Evolutionary conservation across 768 basidiomycete genomes (phyloP).

Genomic region (Astraeus odoratus): DNA sequence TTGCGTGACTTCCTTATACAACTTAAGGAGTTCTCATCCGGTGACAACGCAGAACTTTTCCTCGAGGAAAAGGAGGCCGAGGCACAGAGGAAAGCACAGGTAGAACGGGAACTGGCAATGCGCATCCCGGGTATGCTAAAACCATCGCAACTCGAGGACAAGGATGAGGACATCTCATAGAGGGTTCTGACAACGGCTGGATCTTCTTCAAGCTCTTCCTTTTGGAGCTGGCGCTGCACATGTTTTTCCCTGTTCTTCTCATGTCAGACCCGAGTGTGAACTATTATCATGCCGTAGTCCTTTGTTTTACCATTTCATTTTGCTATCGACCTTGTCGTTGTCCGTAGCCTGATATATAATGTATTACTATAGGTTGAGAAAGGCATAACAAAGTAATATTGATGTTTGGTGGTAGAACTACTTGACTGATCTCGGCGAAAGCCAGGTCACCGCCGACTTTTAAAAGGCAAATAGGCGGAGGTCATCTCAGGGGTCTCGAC

Average conservation of each 20-base stretch:
- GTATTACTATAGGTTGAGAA: conserved; percentile 30
- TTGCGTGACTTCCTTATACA: conserved; percentile 97
- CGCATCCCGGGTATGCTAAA: conserved; percentile 98
- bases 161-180: conserved; percentile 70
- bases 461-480: not conserved
- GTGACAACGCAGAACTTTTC: conserved; percentile 86
- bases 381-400: not conserved
- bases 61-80: conserved; percentile 94
- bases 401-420: not conserved
- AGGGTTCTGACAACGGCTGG: conserved; percentile 18
- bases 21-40: conserved; percentile 92
- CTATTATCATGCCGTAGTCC: conserved; percentile 20
- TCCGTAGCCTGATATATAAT: conserved; percentile 29
- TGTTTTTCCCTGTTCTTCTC: conserved; percentile 9
- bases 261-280: conserved; percentile 15
- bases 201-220: conserved; percentile 19
- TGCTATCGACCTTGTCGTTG: conserved; percentile 25
- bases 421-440: too few relatives aligned
- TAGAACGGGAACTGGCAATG: conserved; percentile 84
- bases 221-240: conserved; percentile 8
- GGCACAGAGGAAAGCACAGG: conserved; percentile 65
- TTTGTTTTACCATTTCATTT: conserved; percentile 14
- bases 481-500: not conserved
- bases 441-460: too few relatives aligned
- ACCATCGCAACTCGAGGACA: conserved; percentile 90